Evolutionary conservation across 495 filamentous ascomycete genomes (phyloP), one percentile per base, ranked within the genome.

Genomic region (Talaromyces stipitatus): DNA sequence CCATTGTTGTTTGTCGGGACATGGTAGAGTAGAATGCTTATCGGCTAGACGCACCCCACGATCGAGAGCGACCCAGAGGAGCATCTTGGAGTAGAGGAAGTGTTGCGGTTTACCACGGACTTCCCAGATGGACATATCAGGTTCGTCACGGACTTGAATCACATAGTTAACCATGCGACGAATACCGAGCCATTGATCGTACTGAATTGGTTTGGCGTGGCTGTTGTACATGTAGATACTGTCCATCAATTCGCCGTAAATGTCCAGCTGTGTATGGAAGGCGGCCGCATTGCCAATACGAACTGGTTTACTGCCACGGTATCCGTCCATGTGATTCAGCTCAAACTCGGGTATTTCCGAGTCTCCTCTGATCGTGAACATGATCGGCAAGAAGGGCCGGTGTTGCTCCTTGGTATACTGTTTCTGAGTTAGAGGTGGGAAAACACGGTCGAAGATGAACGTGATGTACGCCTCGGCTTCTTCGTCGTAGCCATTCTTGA

Each of bases 121-220:
- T 65, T 90, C 86, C 86, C 86, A 89, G 62, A 90, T 89, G 14
- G 84, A 87, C 85, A 88, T 88, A 66, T 90, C 86, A 18, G 83
- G 82, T 45, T 85, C 76, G 68, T 70, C 54, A 30, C 72, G 67
- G 29, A 78, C 73, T 18, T 66, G 60, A 36, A 73, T 63, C n/a
- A 78, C 75, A 54, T 75, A 76, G 58, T 77, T 74, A 10, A 85
- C 72, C 65, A 86, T 79, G 50, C 82, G 77, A 20, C 82, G 76
- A 29, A 86, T 78, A 0, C 76, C 66, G 30, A 77, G 69, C 84
- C 86, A 90, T 57, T 84, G 82, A 56, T 90, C 86, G 75, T 86
- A 90, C 36, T 83, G 79, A 55, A 87, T 80, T 1, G 85, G 86
- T 62, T 88, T 88, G 12, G 85, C 86, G 63, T 85, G 85, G 66